These are phyloP conservation scores for Apocynum venetum DNA, from an alignment of 257 asterid genomes.

Conservation along the genomic window DNA sequence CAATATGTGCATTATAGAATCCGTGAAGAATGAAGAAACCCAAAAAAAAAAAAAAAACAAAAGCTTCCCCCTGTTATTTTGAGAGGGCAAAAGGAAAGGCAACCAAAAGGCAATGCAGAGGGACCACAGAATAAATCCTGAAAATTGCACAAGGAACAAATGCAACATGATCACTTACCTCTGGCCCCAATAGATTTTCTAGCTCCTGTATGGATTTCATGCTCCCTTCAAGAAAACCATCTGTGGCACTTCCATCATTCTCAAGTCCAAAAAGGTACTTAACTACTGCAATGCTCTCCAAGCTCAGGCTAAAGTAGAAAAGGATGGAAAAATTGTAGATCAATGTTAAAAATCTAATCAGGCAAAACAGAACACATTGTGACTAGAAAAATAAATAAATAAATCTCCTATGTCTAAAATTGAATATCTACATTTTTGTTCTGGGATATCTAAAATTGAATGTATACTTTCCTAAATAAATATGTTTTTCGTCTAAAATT, in stretches of 20 bases:
- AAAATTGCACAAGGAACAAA: slow-evolving; percentile 19
- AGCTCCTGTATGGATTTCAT: slow-evolving; percentile 59
- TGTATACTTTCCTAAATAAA: too few relatives aligned
- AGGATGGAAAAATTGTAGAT: slow-evolving; percentile 1
- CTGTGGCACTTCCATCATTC: slow-evolving; percentile 29
- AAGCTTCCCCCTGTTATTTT: background rate
- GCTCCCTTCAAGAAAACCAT: slow-evolving; percentile 47
- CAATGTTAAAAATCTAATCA: background rate
- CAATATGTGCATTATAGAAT: slow-evolving; percentile 8
- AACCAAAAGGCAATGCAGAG: background rate
- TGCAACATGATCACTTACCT: slow-evolving; percentile 28
- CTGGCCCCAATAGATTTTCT: slow-evolving; percentile 37
- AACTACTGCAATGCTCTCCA: slow-evolving; percentile 58
- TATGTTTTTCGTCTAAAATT: too few relatives aligned
- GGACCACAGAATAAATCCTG: background rate
- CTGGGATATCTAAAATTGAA: background rate
- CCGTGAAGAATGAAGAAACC: background rate
- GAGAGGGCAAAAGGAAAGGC: background rate
- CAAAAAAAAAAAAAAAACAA: slow-evolving; percentile 5
- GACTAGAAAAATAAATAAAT: background rate
- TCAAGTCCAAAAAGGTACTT: slow-evolving; percentile 60
- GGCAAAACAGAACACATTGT: background rate
- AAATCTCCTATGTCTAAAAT: background rate
- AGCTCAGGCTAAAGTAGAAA: slow-evolving; percentile 46
- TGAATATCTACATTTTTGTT: background rate